Evolutionary conservation across 139 green algal species (phyloP), one percentile per base, ranked within the genome.

Genomic region (Chlorella sp.): DNA sequence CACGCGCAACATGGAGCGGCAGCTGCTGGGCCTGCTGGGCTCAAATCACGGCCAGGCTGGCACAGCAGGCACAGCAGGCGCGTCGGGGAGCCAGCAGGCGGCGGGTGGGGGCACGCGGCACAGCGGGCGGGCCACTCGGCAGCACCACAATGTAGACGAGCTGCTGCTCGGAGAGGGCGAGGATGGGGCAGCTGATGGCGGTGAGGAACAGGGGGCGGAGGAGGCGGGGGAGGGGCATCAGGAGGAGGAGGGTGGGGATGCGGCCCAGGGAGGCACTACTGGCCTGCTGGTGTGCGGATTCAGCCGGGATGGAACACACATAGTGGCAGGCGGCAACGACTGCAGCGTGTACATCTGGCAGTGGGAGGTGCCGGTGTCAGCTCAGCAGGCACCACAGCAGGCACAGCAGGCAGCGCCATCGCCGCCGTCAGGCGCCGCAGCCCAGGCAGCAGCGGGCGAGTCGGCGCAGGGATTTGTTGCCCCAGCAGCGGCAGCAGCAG

Each of bases 271-370:
- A 1, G 88, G 77, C 73, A 78, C 57, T 66, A 69, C 69, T 2
- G 79, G 86, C n/a, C 81, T 98, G 39, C 85, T 96, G 32, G 96
- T 96, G 75, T 97, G 96, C 83, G 71, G 53, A 61, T 98, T 96
- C 91, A 95, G 90, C 57, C 86, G 88, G 2, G 91, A 95, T 82
- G 95, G 96, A 30, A 76, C 37, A n/a, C 93, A 93, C 91, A 95
- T 98, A n/a, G 89, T 96, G 34, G 95, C 95, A 2, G 95, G 94
- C 26, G 88, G 89, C 68, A 92, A 91, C 69, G 93, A 97, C 90
- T 95, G 92, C 88, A 87, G 79, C 76, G 75, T 88, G 18, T 97
- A 96, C 79, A 61, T 97, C 0, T 98, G 96, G 96, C 85, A 90
- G 61, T 97, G 95, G 95, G 84, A 42, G 53, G 42, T 68, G 79